These are phyloP conservation scores for Gossypium arboreum DNA, from an alignment of 345 rosid species.

Conservation along the genomic window DNA sequence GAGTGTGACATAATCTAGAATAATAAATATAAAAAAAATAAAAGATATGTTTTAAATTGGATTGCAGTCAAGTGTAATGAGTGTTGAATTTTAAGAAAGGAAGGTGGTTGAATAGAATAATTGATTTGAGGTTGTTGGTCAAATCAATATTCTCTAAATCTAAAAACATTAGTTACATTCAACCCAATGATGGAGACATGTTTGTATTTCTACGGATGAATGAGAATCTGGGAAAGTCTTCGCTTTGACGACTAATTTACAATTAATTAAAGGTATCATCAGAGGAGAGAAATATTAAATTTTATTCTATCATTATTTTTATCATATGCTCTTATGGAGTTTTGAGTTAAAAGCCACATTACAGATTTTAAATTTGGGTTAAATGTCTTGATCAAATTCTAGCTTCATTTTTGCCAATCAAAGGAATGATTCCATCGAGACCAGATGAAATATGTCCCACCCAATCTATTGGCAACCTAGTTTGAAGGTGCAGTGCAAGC, in stretches of 20 bases:
- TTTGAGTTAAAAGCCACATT: too few relatives aligned
- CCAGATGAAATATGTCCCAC: too few relatives aligned
- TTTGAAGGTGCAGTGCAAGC: too few relatives aligned
- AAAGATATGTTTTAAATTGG: not conserved
- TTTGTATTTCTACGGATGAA: not conserved
- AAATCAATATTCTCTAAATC: not conserved
- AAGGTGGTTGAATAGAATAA: not conserved
- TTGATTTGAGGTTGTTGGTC: not conserved
- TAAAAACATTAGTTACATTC: not conserved
- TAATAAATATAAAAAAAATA: not conserved
- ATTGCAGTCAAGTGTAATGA: too few relatives aligned
- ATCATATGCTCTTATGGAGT: too few relatives aligned
- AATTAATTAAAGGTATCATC: not conserved
- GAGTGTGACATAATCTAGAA: too few relatives aligned
- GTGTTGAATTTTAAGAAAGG: not conserved
- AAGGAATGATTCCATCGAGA: too few relatives aligned
- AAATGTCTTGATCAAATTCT: too few relatives aligned
- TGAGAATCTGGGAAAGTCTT: not conserved
- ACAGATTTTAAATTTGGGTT: too few relatives aligned
- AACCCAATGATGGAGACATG: constrained; percentile 3
- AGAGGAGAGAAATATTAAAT: not conserved
- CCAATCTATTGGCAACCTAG: too few relatives aligned
- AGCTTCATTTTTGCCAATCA: too few relatives aligned
- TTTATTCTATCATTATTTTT: not conserved
- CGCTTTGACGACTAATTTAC: not conserved